Base-by-base conservation (phyloP, 495 filamentous ascomycete genomes). In the Tuber microsphaerosporum region DNA sequence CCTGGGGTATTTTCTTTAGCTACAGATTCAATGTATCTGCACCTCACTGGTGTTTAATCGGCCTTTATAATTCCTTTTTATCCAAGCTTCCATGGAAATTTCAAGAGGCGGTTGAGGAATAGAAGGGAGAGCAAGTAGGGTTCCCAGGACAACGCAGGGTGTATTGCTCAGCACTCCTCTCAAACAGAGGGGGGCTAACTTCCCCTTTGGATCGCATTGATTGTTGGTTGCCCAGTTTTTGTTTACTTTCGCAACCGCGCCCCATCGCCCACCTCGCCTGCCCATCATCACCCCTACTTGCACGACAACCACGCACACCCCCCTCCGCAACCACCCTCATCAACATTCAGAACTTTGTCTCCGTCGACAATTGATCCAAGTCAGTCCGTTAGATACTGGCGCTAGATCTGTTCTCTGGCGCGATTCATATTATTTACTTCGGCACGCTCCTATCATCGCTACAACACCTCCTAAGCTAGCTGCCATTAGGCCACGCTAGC, bases 181-280 rank as follows among this genome's bases (percentile, higher is more conserved):
- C 77, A 79, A 79, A 79, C 77, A 79, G 77, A 65, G 77, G 77
- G 77, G 73, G 76, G 73, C 34, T 70, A 71, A 75, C 78, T 79
- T 75, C 77, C 77, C 73, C 74, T 73, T 79, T 79, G 73, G 76
- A 77, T 79, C 77, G 48, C 41, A 48, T 71, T 75, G 39, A 61
- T 65, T 65, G 56, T 61, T 61, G n/a, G 51, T 61, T 61, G 12
- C 51, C 51, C 51, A 61, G 76, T 79, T 79, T 79, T 79, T 79
- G 77, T 79, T 79, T 79, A 79, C 76, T 79, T 79, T 79, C 77
- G 73, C 77, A 79, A 79, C 77, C 77, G 77, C 77, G 77, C 78
- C 77, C 78, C 77, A 79, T 79, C 77, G 76, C 76, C 75, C 77
- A 74, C 75, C 77, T 79, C 77, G 77, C 76, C 77, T 75, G 75